phyloP scores from a whole-genome alignment of 2,329 filamentous ascomycete genomes.

The Alternaria burnsii region DNA sequence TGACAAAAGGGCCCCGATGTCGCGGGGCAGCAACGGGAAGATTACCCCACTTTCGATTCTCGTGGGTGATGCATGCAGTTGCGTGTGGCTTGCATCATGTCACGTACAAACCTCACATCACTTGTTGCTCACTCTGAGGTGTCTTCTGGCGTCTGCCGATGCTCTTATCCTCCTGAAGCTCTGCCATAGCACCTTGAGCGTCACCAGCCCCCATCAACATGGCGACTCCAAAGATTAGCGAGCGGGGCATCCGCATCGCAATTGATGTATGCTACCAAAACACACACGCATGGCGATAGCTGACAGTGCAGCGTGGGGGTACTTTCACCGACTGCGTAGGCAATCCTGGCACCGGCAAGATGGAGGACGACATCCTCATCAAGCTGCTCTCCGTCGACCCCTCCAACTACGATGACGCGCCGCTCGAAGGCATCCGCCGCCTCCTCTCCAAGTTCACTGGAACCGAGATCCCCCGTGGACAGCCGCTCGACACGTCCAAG shows the following conservation, averaged over 20 bases:
- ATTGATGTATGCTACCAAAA: conserved; percentile 59
- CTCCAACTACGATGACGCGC: conserved; percentile 88
- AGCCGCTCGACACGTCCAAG: conserved; percentile 79
- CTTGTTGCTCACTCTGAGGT: background rate
- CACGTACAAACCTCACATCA: background rate
- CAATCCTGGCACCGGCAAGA: conserved; percentile 73
- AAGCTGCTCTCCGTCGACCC: conserved; percentile 92
- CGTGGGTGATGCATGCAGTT: background rate
- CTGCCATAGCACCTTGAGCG: background rate
- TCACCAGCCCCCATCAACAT: conserved; percentile 20
- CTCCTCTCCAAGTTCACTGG: conserved; percentile 80
- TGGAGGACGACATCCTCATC: conserved; percentile 79
- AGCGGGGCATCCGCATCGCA: conserved; percentile 75
- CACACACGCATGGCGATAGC: background rate
- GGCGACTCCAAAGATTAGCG: conserved; percentile 35
- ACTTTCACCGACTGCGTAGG: conserved; percentile 95
- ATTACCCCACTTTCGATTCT: conserved; percentile 15
- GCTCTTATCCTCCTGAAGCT: background rate
- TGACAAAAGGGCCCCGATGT: conserved; percentile 13
- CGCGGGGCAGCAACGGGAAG: conserved; percentile 16
- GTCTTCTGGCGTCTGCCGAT: conserved; percentile 2
- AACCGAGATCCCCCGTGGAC: conserved; percentile 78
- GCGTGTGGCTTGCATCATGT: conserved; percentile 3
- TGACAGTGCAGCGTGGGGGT: conserved; percentile 71
- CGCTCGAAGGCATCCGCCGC: conserved; percentile 87